Conservation (phyloP, 106 monocot genomes). For the Agapanthus africanus region DNA sequence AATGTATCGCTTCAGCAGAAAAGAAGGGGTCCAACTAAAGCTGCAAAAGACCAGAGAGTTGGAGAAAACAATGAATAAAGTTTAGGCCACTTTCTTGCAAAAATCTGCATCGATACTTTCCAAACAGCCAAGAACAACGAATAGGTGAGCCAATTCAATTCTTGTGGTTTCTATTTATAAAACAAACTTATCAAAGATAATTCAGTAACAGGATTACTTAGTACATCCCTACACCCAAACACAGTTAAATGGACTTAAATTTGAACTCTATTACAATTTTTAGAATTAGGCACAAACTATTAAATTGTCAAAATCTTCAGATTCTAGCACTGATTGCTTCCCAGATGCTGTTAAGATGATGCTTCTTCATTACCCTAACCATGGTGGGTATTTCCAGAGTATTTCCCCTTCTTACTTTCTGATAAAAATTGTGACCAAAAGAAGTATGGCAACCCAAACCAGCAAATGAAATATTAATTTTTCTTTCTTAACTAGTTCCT, state of each 20-base stretch:
- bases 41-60: too few relatives aligned
- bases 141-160: too few relatives aligned
- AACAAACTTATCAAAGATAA: too few relatives aligned
- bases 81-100: too few relatives aligned
- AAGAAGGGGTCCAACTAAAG: constrained; percentile 88
- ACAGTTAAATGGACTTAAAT: not conserved
- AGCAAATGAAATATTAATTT: not conserved
- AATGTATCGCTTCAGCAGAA: constrained; percentile 91
- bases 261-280: not conserved
- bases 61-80: not conserved
- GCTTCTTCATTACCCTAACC: not conserved
- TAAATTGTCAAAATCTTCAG: not conserved
- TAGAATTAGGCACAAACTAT: too few relatives aligned
- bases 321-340: not conserved
- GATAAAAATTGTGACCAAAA: not conserved
- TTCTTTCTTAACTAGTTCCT: not conserved
- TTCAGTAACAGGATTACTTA: not conserved
- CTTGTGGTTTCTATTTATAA: too few relatives aligned
- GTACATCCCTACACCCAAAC: not conserved
- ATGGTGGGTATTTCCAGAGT: not conserved
- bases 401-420: not conserved
- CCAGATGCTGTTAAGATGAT: not conserved
- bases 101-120: too few relatives aligned
- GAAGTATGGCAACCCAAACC: not conserved
- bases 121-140: too few relatives aligned